Percentiles rank a stretch among this genome's conserved stretches.
Conservation (phyloP, 2,329 filamentous ascomycete genomes). For the Apiospora hydei region DNA sequence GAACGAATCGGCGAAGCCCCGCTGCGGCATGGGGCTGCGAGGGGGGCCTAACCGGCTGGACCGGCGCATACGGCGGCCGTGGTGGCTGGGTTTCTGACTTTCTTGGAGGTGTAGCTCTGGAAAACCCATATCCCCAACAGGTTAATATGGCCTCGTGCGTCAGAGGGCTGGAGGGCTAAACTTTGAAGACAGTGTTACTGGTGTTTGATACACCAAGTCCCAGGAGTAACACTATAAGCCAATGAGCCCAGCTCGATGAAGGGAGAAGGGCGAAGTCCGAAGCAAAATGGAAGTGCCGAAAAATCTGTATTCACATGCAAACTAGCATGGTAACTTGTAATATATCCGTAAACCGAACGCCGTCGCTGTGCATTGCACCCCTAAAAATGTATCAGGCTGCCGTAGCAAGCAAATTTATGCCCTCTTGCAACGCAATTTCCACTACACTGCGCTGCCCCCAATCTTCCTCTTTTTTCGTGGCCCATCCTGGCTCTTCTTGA, state of each 20-base stretch:
- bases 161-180: neutral
- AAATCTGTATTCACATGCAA: conserved; percentile 9
- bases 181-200: neutral
- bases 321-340: conserved; percentile 11
- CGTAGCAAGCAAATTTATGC: neutral
- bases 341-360: conserved; percentile 17
- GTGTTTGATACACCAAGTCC: neutral
- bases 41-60: neutral
- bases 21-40: conserved; percentile 2
- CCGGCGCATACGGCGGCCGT: neutral
- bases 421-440: neutral
- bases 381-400: neutral
- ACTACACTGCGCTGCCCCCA: neutral
- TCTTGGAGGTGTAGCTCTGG: neutral
- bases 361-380: conserved; percentile 8
- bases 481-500: conserved; percentile 23
- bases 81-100: neutral
- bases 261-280: neutral
- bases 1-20: conserved; percentile 17
- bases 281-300: neutral
- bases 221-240: neutral
- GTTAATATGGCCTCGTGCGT: neutral
- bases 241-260: neutral
- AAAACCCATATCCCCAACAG: neutral
- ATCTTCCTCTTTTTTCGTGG: conserved; percentile 28